Evolutionary conservation across 306 rosid species (phyloP).

Genomic region (Mimosa pudica): DNA sequence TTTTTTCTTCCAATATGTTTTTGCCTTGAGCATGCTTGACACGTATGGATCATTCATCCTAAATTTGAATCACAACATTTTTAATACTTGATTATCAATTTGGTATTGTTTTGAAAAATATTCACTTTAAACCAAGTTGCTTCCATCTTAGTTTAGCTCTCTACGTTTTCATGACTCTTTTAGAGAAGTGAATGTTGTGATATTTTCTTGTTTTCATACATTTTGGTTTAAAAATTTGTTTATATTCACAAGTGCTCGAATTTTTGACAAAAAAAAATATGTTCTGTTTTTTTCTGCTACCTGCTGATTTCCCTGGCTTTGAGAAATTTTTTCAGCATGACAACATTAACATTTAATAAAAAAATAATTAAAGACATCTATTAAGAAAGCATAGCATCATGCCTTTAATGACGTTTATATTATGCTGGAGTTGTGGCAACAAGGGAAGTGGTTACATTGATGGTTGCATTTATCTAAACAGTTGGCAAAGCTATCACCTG

Average conservation of each 20-base stretch:
- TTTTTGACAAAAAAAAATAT: slow-evolving; percentile 17
- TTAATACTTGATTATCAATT: slow-evolving; percentile 28
- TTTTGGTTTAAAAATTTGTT: not conserved
- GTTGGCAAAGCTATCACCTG: slow-evolving; percentile 81
- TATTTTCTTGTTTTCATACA: not conserved
- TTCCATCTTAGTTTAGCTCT: not conserved
- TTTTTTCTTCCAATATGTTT: not conserved
- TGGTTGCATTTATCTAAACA: slow-evolving; percentile 40
- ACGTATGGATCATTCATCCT: not conserved
- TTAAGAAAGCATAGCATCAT: not conserved
- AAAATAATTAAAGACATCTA: not conserved
- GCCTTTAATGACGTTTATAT: slow-evolving; percentile 3
- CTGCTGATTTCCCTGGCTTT: not conserved
- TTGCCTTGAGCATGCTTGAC: not conserved
- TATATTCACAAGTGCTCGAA: slow-evolving; percentile 8
- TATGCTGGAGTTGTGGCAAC: slow-evolving; percentile 23
- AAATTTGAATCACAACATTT: slow-evolving; percentile 11
- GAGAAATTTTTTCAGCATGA: slow-evolving; percentile 3
- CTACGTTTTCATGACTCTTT: slow-evolving; percentile 5
- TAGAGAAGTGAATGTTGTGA: slow-evolving; percentile 1
- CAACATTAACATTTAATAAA: not conserved
- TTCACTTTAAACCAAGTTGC: slow-evolving; percentile 13
- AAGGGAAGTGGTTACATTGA: slow-evolving; percentile 14
- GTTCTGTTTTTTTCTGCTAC: slow-evolving; percentile 2
- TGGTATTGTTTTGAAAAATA: slow-evolving; percentile 13